Evolutionary conservation across 306 rosid genomes (phyloP).

Genomic region (Rosa rugosa): DNA sequence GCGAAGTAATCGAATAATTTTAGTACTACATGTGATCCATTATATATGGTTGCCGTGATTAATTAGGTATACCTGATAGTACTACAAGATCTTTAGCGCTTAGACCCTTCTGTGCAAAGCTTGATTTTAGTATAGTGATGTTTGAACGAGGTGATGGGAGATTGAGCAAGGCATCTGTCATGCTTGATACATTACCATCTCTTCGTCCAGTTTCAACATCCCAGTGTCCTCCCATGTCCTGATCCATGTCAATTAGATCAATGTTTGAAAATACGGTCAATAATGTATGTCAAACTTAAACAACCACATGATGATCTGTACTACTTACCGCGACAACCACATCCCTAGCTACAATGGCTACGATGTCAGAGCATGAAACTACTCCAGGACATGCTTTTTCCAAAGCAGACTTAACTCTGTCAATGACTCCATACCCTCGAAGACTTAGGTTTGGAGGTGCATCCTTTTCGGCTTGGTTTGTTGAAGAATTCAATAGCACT

Average conservation of each 20-base stretch:
- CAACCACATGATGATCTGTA: not conserved
- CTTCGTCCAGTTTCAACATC: slow-evolving; percentile 43
- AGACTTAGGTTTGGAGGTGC: slow-evolving; percentile 28
- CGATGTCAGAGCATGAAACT: slow-evolving; percentile 38
- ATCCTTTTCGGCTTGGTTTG: slow-evolving; percentile 38
- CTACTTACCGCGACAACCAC: slow-evolving; percentile 7
- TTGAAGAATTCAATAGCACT: slow-evolving; percentile 31
- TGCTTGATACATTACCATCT: slow-evolving; percentile 33
- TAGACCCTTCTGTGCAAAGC: slow-evolving; percentile 25
- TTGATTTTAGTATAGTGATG: slow-evolving; percentile 22
- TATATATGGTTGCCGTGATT: not conserved
- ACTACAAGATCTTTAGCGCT: slow-evolving; percentile 40
- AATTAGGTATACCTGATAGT: slow-evolving; percentile 32
- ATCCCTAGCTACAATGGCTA: slow-evolving; percentile 41
- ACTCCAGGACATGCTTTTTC: slow-evolving; percentile 39
- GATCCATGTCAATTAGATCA: not conserved
- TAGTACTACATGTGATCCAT: not conserved
- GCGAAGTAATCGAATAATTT: not conserved
- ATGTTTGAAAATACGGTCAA: not conserved
- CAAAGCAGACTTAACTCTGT: slow-evolving; percentile 27
- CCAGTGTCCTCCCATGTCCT: slow-evolving; percentile 35
- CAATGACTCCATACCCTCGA: slow-evolving; percentile 34
- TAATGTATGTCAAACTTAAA: not conserved
- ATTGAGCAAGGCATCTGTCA: slow-evolving; percentile 22
- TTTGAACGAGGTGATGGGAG: slow-evolving; percentile 28